Base-by-base conservation (phyloP, 768 basidiomycete genomes). In the Astraeus odoratus region DNA sequence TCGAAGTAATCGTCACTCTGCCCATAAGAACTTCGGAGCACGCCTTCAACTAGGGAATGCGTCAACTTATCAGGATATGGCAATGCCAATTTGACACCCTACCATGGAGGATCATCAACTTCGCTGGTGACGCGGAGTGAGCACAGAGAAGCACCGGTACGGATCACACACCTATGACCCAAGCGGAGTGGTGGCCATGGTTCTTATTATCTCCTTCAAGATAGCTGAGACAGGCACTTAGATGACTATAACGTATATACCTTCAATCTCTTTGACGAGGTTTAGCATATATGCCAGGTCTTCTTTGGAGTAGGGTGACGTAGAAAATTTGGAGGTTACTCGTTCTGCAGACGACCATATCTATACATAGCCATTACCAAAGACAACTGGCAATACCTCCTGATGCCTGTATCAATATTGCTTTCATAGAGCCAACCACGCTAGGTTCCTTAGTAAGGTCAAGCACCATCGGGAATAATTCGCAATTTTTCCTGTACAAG, bases 1-100 rank as follows among this genome's bases (percentile, higher is more conserved):
- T 63, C 60, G 42, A 61, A 65, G 38, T 55, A 58, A 30, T 63
- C 63, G 33, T 65, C 61, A 4, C 37, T 44, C 46, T 63, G 61
- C 8, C 63, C 61, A 39, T 63, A 65, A 19, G 58, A 58, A 19
- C 56, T 65, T 23, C 49, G 50, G 18, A 63, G 36, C 2, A 60
- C 37, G 5, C 60, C 63, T 0, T 63, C 58, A 10, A 57, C 61
- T 62, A 16, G 15, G 39, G 26, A 8, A 8, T n/a, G n/a, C 10
- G 10, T 13, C 10, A 31, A 4, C 31, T 5, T 1, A 43, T 30
- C n/a, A 23, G 13, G 38, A 16, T 40, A 22, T 31, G 33, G 42
- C 31, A 41, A 6, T 1, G 26, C 2, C 8, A 22, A 2, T 7
- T 13, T 12, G 27, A 26, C 8, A 8, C 10, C 63, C 53, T 44